Conservation (phyloP, 2,329 filamentous ascomycete species). For the Microdochium bolleyi region DNA sequence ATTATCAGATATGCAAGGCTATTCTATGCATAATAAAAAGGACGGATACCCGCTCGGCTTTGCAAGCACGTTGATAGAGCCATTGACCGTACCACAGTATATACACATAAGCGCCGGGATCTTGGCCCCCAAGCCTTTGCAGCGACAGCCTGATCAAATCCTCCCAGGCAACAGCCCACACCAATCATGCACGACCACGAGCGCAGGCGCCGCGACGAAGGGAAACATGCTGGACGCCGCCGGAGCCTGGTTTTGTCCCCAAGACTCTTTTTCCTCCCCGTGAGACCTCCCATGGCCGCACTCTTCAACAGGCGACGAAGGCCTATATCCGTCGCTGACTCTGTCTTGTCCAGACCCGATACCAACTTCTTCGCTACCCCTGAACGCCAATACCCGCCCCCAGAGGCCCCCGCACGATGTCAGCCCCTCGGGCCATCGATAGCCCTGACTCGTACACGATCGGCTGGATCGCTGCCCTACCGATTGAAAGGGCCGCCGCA, state of each 20-base stretch:
- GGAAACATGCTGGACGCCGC: background rate
- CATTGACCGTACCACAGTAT: background rate
- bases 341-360: background rate
- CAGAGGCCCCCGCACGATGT: background rate
- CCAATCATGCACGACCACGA: background rate
- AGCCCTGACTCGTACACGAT: conserved; percentile 14
- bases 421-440: background rate
- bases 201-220: background rate
- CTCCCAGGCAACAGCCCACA: background rate
- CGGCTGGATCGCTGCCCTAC: conserved; percentile 23
- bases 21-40: background rate
- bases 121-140: background rate
- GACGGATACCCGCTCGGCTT: background rate
- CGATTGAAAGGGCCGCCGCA: conserved; percentile 19
- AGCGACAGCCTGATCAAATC: background rate
- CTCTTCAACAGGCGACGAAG: background rate
- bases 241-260: background rate
- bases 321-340: background rate
- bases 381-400: background rate
- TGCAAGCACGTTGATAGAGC: background rate
- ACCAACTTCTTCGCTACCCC: background rate
- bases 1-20: background rate
- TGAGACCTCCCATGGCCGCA: background rate
- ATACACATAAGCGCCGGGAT: background rate
- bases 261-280: background rate